Evolutionary conservation across 176 grass and related monocot species (phyloP), one percentile per base, ranked within the genome.

Genomic region (Typha latifolia): DNA sequence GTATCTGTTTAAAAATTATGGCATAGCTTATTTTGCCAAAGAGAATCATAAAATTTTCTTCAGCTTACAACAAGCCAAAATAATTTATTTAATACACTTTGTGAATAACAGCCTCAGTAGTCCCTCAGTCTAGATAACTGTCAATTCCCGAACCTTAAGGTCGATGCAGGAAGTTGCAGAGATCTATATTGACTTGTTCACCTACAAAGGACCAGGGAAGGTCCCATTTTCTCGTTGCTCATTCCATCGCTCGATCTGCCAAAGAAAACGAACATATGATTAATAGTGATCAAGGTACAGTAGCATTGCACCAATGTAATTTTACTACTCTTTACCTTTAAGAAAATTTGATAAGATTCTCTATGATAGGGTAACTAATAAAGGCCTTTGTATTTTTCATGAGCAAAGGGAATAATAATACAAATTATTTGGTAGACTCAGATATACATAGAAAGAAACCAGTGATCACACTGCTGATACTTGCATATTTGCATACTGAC

Each of bases 171-270:
- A 68, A 8, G 51, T 15, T 4, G 29, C 29, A 5, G 16, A 68
- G 29, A 20, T 48, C 68, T 51, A 12, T 24, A 32, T 48, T 47
- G 7, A 11, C 27, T 31, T 16, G 12, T 32, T 12, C 50, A 5
- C 20, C 64, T 88, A 91, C 61, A 85, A 68, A 72, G 92, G 92
- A 26, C 92, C 92, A 61, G 88, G 90, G 79, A 96, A 96, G 50
- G 92, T 86, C 32, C 92, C 92, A 2, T 96, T 96, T 82, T 78
- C 88, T 13, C 88, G 78, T 70, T 96, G 92, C 78, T 96, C 92
- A 5, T 96, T 89, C 92, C 92, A 96, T 62, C 88, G 88, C 3
- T 96, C 92, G 51, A 96, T 77, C 92, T 96, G 75, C 53, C 8
- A 43, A 37, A 69, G 31, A 82, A 50, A 74, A 64, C 0, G 63